Base-by-base conservation (phyloP, 2,329 filamentous ascomycete species). In the Clarireedia sp. region DNA sequence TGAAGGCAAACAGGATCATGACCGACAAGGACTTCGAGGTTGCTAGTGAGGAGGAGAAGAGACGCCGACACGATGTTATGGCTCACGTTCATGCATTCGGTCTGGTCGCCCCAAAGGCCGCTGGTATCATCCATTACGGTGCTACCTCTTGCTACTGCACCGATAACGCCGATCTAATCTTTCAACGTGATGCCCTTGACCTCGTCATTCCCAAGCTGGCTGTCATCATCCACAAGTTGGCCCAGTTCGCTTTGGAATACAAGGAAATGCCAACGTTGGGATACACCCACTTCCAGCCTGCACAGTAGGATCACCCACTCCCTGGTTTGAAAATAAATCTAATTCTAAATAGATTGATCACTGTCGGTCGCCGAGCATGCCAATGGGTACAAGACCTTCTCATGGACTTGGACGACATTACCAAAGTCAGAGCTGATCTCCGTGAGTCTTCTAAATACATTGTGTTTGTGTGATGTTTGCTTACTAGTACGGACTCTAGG, bases 41-140 rank as follows among this genome's bases (percentile, higher is more conserved):
- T 60, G 86, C 87, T 19, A 77, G 82, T 2, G 81, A 85, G 52
- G 90, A 95, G 74, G 90, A 95, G 73, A 90, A 84, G 74, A 74
- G 72, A 26, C 75, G 86, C 44, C 74, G 86, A 51, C 85, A 90
- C 69, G 81, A 84, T 74, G 77, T 80, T 21, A 54, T 57, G 57
- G 54, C 50, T 29, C 60, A 87, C 66, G 86, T 92, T 48, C 82
- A 90, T 63, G 84, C 87, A 14, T 92, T 86, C 69, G 89, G 87
- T 3, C 72, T 79, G 62, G 83, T 79, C 57, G 87, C 87, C 3
- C 89, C 89, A 1, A 85, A 81, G 36, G 89, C 89, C 9, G 88
- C 87, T 14, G 88, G 88, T 36, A 87, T 94, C 63, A 92, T 96
- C 58, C 90, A 96, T 70, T 83, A 79, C 70, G 86, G 85, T 62